These are phyloP conservation scores for Chlamydomonas schloesseri DNA, from an alignment of 139 green algal genomes.

Conservation along the genomic window DNA sequence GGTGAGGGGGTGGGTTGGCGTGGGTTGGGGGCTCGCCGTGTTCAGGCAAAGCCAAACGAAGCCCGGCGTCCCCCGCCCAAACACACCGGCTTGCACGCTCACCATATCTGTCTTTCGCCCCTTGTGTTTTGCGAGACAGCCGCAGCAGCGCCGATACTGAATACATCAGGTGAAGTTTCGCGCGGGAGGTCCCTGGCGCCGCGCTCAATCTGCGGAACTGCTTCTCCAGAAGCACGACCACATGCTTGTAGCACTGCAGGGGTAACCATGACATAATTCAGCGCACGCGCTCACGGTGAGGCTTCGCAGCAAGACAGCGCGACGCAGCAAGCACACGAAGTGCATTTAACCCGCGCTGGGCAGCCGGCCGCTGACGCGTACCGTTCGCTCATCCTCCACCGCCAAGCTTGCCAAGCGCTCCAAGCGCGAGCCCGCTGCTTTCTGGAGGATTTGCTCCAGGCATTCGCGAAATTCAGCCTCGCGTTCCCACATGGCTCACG, in stretches of 20 bases:
- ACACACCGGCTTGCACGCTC: neutral
- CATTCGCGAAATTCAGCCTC: neutral
- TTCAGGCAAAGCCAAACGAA: neutral
- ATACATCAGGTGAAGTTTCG: slow-evolving; percentile 30
- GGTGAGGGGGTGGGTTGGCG: neutral
- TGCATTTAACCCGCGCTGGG: too few species aligned
- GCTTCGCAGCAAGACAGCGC: neutral
- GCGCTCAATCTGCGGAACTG: neutral
- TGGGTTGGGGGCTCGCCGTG: too few species aligned
- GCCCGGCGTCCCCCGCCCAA: too few species aligned
- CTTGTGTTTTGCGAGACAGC: slow-evolving; percentile 11
- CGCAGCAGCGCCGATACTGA: neutral
- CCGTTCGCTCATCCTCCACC: slow-evolving; percentile 36
- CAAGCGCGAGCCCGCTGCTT: neutral
- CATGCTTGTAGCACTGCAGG: slow-evolving; percentile 32
- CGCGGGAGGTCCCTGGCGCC: neutral
- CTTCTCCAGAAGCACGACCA: slow-evolving; percentile 5
- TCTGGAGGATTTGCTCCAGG: neutral
- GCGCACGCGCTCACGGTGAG: too few species aligned
- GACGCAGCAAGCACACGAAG: neutral
- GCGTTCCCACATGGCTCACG: neutral
- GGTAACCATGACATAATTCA: neutral
- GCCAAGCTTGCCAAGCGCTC: slow-evolving; percentile 27
- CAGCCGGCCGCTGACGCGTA: too few species aligned
- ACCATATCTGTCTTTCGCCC: slow-evolving; percentile 9